Percentiles rank a stretch among this genome's conserved stretches.
These are phyloP conservation scores for Naganishia vishniacii DNA, from an alignment of 768 basidiomycete genomes.

Conservation along the genomic window DNA sequence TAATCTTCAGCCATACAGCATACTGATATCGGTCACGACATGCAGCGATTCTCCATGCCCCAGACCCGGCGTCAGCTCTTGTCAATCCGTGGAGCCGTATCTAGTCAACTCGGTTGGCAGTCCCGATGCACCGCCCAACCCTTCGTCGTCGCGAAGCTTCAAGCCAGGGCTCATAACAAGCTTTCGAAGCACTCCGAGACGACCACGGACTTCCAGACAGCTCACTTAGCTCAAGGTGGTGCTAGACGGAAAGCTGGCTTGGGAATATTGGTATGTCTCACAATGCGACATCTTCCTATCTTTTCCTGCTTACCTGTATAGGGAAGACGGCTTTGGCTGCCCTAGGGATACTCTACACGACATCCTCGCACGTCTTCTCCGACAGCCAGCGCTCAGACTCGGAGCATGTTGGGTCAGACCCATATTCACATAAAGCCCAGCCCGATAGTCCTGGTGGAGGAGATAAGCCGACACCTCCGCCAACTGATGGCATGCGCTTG, in stretches of 20 bases:
- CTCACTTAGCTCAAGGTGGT: neutral
- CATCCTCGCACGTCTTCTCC: neutral
- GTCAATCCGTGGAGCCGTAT: neutral
- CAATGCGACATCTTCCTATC: too few relatives aligned
- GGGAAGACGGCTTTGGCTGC: neutral
- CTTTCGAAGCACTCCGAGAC: neutral
- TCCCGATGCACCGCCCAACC: neutral
- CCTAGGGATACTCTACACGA: neutral
- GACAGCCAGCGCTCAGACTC: conserved; percentile 6
- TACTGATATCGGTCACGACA: neutral
- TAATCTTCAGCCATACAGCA: too few relatives aligned
- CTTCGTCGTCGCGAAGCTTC: neutral
- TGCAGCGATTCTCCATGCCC: neutral
- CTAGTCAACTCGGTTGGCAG: neutral
- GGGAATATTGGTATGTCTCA: neutral
- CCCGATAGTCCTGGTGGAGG: neutral
- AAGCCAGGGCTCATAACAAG: neutral
- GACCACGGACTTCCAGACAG: neutral
- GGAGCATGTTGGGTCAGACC: conserved; percentile 9
- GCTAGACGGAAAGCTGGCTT: neutral
- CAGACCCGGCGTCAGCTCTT: neutral
- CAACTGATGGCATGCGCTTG: conserved; percentile 15
- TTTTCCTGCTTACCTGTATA: neutral
- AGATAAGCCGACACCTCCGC: conserved; percentile 18
- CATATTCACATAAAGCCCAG: conserved; percentile 1